Evolutionary conservation across 73 alveolate species (phyloP).

Genomic region (Blepharisma japonicum): DNA sequence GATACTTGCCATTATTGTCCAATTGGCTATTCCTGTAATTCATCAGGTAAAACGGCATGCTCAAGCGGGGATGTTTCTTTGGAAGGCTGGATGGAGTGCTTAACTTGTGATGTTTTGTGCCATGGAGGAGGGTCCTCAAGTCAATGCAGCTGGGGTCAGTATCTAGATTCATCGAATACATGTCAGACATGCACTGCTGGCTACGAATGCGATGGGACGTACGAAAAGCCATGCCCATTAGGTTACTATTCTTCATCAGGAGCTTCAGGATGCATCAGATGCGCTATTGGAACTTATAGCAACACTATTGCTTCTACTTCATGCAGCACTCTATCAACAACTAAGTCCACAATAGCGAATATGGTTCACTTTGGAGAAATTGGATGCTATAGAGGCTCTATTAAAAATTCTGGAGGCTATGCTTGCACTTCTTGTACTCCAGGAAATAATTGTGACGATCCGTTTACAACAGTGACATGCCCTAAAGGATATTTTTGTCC

Average conservation of each 20-base stretch:
- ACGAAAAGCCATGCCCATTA: slow-evolving; percentile 37
- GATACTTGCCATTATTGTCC: slow-evolving; percentile 35
- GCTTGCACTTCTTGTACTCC: slow-evolving; percentile 9
- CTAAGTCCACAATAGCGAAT: neutral
- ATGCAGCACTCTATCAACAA: neutral
- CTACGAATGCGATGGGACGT: slow-evolving; percentile 30
- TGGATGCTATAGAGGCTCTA: neutral
- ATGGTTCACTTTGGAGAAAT: neutral
- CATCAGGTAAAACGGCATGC: slow-evolving; percentile 35
- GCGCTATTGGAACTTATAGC: slow-evolving; percentile 41
- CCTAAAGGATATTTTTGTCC: slow-evolving; percentile 46
- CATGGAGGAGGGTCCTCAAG: slow-evolving; percentile 12
- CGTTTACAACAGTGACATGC: slow-evolving; percentile 20
- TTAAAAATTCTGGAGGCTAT: neutral
- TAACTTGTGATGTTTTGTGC: neutral
- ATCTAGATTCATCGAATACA: neutral
- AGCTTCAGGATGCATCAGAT: slow-evolving; percentile 43
- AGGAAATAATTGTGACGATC: neutral
- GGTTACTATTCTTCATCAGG: slow-evolving; percentile 46
- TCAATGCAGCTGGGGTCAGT: neutral
- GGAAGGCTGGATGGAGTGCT: slow-evolving; percentile 32
- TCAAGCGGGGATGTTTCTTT: slow-evolving; percentile 34
- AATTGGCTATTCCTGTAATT: slow-evolving; percentile 41
- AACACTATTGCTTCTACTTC: neutral
- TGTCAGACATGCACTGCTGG: slow-evolving; percentile 69